These are phyloP conservation scores for Scleromitrula shiraiana DNA, from an alignment of 2,329 filamentous ascomycete species.

Conservation along the genomic window DNA sequence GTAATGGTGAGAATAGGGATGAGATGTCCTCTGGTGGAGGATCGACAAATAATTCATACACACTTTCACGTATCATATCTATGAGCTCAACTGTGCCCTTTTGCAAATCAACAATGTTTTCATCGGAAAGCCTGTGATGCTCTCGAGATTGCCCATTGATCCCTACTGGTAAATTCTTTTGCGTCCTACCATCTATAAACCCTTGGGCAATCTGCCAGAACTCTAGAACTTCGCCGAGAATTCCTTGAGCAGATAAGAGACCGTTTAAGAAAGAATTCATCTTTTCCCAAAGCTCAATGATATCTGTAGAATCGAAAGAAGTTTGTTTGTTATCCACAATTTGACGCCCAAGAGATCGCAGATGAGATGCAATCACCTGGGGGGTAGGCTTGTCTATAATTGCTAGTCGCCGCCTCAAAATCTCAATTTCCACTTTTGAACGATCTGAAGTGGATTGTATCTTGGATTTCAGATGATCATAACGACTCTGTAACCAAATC, in stretches of 20 bases:
- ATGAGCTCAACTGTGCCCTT: constrained; percentile 77
- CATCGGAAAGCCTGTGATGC: constrained; percentile 71
- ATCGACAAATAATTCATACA: constrained; percentile 77
- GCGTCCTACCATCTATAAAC: constrained; percentile 81
- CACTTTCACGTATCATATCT: constrained; percentile 69
- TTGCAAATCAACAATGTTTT: constrained; percentile 64
- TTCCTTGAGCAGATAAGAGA: constrained; percentile 69
- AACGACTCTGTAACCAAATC: constrained; percentile 87
- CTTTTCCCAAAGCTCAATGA: constrained; percentile 91
- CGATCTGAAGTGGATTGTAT: constrained; percentile 75
- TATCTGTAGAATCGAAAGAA: constrained; percentile 68
- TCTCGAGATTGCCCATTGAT: constrained; percentile 73
- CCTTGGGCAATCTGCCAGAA: constrained; percentile 91
- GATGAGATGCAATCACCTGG: constrained; percentile 62
- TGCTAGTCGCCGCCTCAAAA: constrained; percentile 73
- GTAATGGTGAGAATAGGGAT: constrained; percentile 72
- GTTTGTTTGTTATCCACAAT: constrained; percentile 50
- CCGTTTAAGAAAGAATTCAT: constrained; percentile 65
- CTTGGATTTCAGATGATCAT: constrained; percentile 80
- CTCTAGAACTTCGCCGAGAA: constrained; percentile 82
- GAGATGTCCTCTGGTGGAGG: constrained; percentile 88
- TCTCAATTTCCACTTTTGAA: constrained; percentile 87
- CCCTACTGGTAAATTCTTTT: constrained; percentile 69
- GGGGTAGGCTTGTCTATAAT: constrained; percentile 63
- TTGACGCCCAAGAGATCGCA: constrained; percentile 66